Base-by-base conservation (phyloP, 2,329 filamentous ascomycete genomes). In the Aspergillus hiratsukae region DNA sequence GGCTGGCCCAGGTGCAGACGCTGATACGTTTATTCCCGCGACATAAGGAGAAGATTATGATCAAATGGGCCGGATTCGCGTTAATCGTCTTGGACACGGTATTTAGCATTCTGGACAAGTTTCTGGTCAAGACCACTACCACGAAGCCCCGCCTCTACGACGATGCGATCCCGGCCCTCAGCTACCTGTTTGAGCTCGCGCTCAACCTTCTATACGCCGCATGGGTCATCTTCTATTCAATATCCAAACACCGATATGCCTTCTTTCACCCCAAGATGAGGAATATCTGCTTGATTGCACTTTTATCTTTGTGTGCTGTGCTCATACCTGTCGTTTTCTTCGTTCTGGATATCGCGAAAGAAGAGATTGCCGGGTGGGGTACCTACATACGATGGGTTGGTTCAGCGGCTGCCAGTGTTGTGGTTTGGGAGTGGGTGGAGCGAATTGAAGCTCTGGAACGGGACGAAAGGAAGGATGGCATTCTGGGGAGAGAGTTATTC, bases 361-460 rank as follows among this genome's bases (percentile, higher is more conserved):
- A 90, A 27, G 86, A 90, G 59, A 87, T 96, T 59, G 90, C 90
- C 41, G 90, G 89, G 8, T 97, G 92, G 92, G 92, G 92, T 69
- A 92, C 96, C 68, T 97, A 96, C 69, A 92, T 96, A 48, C 82
- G 91, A 66, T 97, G 92, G 92, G 92, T 96, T n/a, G 92, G 92
- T 49, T 91, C 91, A 1, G 91, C 92, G 0, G 91, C 91, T 1
- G 92, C 92, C 28, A 96, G 91, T 74, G 92, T 96, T n/a, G 90
- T 96, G 23, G 92, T 97, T 2, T 97, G 92, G 92, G 92, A 97
- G 73, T 97, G 92, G 92, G 92, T 97, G 3, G 92, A 97, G 73
- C 84, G 92, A 27, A 97, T 97, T 50, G 92, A 97, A 72, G 90
- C 91, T 0, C 75, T 96, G 59, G 92, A 97, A 76, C 85, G 92